Base-by-base conservation (phyloP, 1,284 basidiomycete species). In the Earliella scabrosa region DNA sequence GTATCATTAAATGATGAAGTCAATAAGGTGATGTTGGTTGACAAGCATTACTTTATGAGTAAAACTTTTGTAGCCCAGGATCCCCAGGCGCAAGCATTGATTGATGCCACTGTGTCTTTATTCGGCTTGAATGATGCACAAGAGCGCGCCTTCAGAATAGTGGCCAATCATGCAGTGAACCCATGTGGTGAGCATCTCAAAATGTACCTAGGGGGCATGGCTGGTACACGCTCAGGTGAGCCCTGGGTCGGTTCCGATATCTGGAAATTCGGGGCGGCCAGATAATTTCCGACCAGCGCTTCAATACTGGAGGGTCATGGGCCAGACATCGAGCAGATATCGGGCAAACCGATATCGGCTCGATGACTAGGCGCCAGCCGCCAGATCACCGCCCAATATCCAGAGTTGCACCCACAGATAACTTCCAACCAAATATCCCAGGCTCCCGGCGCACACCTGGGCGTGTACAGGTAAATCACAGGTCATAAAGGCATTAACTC, bases 401-500 rank as follows among this genome's bases (percentile, higher is more conserved):
- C n/a, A n/a, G n/a, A n/a, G n/a, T n/a, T n/a, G n/a, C n/a, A n/a
- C n/a, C n/a, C n/a, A n/a, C n/a, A n/a, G n/a, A n/a, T n/a, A n/a
- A n/a, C n/a, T n/a, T n/a, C n/a, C n/a, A n/a, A n/a, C n/a, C n/a
- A n/a, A n/a, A n/a, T n/a, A n/a, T n/a, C n/a, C n/a, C n/a, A n/a
- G n/a, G n/a, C n/a, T n/a, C n/a, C n/a, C n/a, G n/a, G n/a, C n/a
- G n/a, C n/a, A n/a, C n/a, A n/a, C n/a, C n/a, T n/a, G n/a, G n/a
- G n/a, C n/a, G n/a, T n/a, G 76, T 2, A 77, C 76, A 11, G 75
- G 77, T 6, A 79, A 80, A 63, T 71, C 73, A 13, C 74, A 73
- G 53, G 78, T 80, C 0, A 65, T 80, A 1, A 71, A 75, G 29
- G 73, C 75, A 1, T 24, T 76, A 0, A 66, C 61, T 16, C 0